These are phyloP conservation scores for Saccharomyces hybrid DNA, from an alignment of 1,139 yeast species.

Conservation along the genomic window DNA sequence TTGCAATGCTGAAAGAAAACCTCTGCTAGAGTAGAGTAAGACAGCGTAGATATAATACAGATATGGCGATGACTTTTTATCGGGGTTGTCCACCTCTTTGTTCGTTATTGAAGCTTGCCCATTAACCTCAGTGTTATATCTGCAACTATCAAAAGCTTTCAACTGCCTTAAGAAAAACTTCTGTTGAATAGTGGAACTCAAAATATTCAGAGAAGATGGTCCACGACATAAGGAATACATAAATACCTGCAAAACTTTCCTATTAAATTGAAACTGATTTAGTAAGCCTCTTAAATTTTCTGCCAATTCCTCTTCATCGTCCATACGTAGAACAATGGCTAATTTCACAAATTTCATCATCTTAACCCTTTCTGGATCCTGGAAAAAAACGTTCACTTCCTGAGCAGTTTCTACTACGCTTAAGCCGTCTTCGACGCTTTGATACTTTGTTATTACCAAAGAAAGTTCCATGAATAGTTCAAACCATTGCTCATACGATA, in stretches of 20 bases:
- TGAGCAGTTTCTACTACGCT: conserved; percentile 67
- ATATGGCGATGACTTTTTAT: conserved; percentile 55
- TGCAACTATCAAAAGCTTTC: conserved; percentile 75
- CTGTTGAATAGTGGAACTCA: conserved; percentile 76
- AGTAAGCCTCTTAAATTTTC: conserved; percentile 56
- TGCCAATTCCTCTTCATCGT: conserved; percentile 47
- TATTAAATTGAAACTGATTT: conserved; percentile 66
- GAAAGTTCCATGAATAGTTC: conserved; percentile 74
- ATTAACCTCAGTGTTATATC: conserved; percentile 45
- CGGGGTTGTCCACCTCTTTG: conserved; percentile 36
- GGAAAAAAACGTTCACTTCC: conserved; percentile 68
- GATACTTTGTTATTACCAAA: conserved; percentile 54
- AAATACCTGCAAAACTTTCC: conserved; percentile 60
- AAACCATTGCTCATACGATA: conserved; percentile 77
- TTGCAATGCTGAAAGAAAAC: conserved; percentile 71
- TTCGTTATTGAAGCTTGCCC: conserved; percentile 75
- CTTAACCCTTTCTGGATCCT: conserved; percentile 48
- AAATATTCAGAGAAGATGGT: conserved; percentile 57
- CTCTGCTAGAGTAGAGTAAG: conserved; percentile 72
- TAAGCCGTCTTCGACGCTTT: conserved; percentile 59
- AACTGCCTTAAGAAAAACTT: conserved; percentile 83
- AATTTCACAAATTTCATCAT: conserved; percentile 58
- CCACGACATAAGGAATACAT: conserved; percentile 42
- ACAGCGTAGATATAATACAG: conserved; percentile 73
- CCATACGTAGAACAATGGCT: conserved; percentile 52